These are phyloP conservation scores for Phytophthora kernoviae DNA, from an alignment of 352 stramenopile species.

Conservation along the genomic window DNA sequence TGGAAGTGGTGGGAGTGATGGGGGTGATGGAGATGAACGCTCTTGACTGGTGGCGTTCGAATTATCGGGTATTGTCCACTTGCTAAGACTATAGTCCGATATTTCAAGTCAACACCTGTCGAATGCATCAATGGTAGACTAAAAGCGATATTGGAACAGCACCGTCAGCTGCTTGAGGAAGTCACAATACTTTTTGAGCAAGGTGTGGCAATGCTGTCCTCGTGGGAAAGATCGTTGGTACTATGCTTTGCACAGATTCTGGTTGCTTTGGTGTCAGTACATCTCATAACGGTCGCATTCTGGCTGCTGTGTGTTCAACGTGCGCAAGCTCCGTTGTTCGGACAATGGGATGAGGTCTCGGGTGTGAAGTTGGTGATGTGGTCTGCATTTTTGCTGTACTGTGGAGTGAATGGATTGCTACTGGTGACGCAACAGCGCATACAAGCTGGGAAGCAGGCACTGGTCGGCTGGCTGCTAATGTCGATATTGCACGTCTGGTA, in stretches of 20 bases:
- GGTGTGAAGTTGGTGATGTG: slow-evolving; percentile 10
- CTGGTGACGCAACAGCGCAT: slow-evolving; percentile 1
- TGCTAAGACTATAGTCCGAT: too few relatives aligned
- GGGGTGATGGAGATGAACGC: too few relatives aligned
- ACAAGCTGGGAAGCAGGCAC: slow-evolving; percentile 3
- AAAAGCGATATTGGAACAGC: too few relatives aligned
- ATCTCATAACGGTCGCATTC: slow-evolving; percentile 17
- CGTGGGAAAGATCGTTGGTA: too few relatives aligned
- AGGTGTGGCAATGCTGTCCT: too few relatives aligned
- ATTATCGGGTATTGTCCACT: too few relatives aligned
- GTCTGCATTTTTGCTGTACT: slow-evolving; percentile 12
- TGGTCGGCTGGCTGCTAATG: slow-evolving; percentile 14
- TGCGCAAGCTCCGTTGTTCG: slow-evolving; percentile 16
- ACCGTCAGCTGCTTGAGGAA: too few relatives aligned
- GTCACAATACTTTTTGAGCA: too few relatives aligned
- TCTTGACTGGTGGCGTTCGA: too few relatives aligned
- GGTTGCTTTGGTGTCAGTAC: slow-evolving; percentile 16
- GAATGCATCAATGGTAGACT: too few relatives aligned
- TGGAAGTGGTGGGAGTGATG: too few relatives aligned
- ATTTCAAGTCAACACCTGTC: too few relatives aligned
- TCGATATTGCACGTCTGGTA: slow-evolving; percentile 10
- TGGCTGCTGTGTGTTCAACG: slow-evolving; percentile 14
- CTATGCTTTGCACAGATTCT: slow-evolving; percentile 7
- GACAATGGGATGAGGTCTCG: slow-evolving; percentile 12
- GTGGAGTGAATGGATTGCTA: slow-evolving; percentile 13